Base-by-base conservation (phyloP, 805 yeast species). In the Yamadazyma akitaensis region DNA sequence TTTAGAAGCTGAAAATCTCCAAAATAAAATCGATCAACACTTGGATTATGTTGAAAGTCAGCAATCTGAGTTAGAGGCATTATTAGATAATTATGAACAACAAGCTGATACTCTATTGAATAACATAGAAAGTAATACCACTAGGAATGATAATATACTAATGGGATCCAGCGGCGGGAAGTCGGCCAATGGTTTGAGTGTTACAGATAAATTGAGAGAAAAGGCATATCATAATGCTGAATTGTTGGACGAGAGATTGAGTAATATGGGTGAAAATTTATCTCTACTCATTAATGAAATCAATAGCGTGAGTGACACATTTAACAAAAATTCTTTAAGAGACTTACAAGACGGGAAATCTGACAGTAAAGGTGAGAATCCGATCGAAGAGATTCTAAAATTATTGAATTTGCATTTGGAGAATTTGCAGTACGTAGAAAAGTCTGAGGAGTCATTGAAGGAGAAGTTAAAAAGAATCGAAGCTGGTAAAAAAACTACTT, bases 211-310 rank as follows among this genome's bases (percentile, higher is more conserved):
- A 62, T 87, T 89, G 60, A 82, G 99, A 61, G 92, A 85, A 60
- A 85, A 85, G 54, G 95, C 96, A 0, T 94, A 92, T 63, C 82
- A 79, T 51, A 79, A 90, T 28, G 97, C 98, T 0, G 95, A 90
- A 60, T 72, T 81, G 36, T 71, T 94, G 51, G 96, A 88, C 61
- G 90, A 84, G 55, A 87, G 85, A 59, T 69, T 94, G 51, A 95
- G 85, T 54, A 69, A 78, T 11, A 72, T 94, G 60, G 96, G 95
- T 8, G 74, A 80, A 30, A 90, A 88, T 60, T 77, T 90, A 56
- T 69, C 87, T 2, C 77, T 90, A 0, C 72, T 90, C 59, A 87
- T 90, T 39, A 76, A 79, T 19, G 96, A 90, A 63, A 85, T 90
- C 48, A 90, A 91, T 62, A 82, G 81, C 31, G 90, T 89, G 5